Evolutionary conservation across 176 grass and related monocot genomes (phyloP).

Genomic region (Elymus sibiricus): DNA sequence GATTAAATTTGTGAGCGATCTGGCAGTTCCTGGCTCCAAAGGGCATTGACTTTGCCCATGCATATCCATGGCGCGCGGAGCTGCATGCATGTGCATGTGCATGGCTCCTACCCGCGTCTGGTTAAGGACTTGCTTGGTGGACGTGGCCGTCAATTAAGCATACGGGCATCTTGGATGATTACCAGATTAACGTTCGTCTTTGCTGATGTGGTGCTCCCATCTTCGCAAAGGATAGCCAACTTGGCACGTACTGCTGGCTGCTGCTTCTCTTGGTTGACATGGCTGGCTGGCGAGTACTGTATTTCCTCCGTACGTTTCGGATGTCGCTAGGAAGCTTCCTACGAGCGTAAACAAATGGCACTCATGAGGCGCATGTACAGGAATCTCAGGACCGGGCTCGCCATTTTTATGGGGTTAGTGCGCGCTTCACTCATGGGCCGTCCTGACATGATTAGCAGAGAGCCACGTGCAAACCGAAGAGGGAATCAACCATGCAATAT

Average conservation of each 20-base stretch:
- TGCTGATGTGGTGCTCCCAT: conserved; percentile 25
- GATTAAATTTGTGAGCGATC: conserved; percentile 7
- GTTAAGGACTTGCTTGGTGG: background rate
- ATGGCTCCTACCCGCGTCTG: background rate
- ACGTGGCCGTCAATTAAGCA: background rate
- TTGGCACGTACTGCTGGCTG: conserved; percentile 31
- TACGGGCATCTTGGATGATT: background rate
- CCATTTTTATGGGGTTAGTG: conserved; percentile 25
- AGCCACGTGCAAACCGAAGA: conserved; percentile 39
- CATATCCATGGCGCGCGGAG: conserved; percentile 14
- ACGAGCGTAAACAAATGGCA: conserved; percentile 4
- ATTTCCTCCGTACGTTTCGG: background rate
- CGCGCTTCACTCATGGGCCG: background rate
- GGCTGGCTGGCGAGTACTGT: background rate
- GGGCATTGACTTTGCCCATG: conserved; percentile 35
- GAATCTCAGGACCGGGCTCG: conserved; percentile 35
- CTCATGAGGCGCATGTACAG: conserved; percentile 31
- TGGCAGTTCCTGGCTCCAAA: conserved; percentile 21
- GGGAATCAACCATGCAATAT: conserved; percentile 25
- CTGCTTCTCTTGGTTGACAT: conserved; percentile 2
- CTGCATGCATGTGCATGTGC: conserved; percentile 19
- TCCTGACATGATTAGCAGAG: conserved; percentile 12
- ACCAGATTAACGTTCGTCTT: background rate
- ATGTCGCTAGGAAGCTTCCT: conserved; percentile 38
- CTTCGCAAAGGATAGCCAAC: conserved; percentile 15